Evolutionary conservation across 164 flowering plant genomes (phyloP).

Genomic region (Platanus orientalis): DNA sequence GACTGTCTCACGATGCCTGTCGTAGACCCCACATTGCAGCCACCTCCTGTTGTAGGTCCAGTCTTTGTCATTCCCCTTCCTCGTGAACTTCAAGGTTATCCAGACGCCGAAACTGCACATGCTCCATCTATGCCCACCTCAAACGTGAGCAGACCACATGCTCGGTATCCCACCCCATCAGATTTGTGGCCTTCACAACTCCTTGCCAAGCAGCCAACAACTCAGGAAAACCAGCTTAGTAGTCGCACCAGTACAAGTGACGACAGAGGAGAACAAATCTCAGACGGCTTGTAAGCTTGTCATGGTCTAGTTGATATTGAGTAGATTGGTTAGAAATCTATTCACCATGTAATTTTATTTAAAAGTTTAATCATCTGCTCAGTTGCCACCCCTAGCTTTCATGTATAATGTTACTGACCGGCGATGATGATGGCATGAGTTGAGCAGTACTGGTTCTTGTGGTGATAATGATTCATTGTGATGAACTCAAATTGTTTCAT

Average conservation of each 20-base stretch:
- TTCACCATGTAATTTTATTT: background rate
- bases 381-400: no score
- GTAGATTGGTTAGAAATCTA: background rate
- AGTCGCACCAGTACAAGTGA: constrained; percentile 6
- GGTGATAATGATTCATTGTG: no score
- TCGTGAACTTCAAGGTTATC: constrained; percentile 30
- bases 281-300: constrained; percentile 5
- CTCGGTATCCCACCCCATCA: constrained; percentile 50
- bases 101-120: constrained; percentile 14
- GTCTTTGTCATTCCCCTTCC: constrained; percentile 46
- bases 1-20: constrained; percentile 24
- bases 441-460: no score
- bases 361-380: background rate
- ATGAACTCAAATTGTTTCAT: no score
- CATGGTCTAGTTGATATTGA: background rate
- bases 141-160: constrained; percentile 47
- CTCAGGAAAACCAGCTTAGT: constrained; percentile 11
- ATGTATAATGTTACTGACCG: no score
- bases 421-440: no score
- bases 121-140: constrained; percentile 14
- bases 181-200: constrained; percentile 57
- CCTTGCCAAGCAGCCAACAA: constrained; percentile 18
- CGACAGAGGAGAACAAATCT: constrained; percentile 3
- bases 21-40: constrained; percentile 23
- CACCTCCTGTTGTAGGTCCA: constrained; percentile 31